Conservation (phyloP, 768 basidiomycete species). For the Mycena belliarum region DNA sequence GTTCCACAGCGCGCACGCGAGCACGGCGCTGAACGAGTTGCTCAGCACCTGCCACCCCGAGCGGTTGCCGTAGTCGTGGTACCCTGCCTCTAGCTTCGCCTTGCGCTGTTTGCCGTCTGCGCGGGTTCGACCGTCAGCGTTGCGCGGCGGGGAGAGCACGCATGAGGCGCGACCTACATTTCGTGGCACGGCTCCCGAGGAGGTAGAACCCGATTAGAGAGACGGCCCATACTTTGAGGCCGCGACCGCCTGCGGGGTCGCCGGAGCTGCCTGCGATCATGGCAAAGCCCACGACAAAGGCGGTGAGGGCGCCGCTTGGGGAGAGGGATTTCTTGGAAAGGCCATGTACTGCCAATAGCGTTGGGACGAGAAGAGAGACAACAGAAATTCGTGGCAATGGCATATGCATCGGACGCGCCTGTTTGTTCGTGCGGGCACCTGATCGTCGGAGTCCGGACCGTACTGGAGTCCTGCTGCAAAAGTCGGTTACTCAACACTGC, state of each 20-base stretch:
- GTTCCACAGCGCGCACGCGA: slow-evolving; percentile 67
- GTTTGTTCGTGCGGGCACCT: too few species aligned
- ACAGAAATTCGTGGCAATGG: slow-evolving; percentile 24
- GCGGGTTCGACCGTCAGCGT: neutral
- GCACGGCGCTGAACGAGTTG: slow-evolving; percentile 69
- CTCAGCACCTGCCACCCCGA: slow-evolving; percentile 80
- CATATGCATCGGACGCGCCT: neutral
- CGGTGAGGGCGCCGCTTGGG: slow-evolving; percentile 72
- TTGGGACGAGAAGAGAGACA: slow-evolving; percentile 48
- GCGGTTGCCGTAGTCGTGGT: slow-evolving; percentile 74
- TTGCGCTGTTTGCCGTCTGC: slow-evolving; percentile 77
- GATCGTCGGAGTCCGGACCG: slow-evolving; percentile 19
- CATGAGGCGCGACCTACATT: slow-evolving; percentile 47
- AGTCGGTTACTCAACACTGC: too few species aligned
- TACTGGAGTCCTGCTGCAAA: too few species aligned
- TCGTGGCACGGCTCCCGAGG: slow-evolving; percentile 80
- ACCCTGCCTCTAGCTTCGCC: slow-evolving; percentile 74
- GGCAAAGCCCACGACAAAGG: slow-evolving; percentile 73
- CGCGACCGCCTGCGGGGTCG: slow-evolving; percentile 25
- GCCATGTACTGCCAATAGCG: slow-evolving; percentile 67
- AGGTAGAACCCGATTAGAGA: slow-evolving; percentile 79
- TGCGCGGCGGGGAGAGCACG: neutral
- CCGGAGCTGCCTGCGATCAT: slow-evolving; percentile 69
- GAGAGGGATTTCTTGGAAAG: slow-evolving; percentile 74
- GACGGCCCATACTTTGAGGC: slow-evolving; percentile 47